Conservation (phyloP, 1,284 basidiomycete species). For the Trichosporon ovoides region DNA sequence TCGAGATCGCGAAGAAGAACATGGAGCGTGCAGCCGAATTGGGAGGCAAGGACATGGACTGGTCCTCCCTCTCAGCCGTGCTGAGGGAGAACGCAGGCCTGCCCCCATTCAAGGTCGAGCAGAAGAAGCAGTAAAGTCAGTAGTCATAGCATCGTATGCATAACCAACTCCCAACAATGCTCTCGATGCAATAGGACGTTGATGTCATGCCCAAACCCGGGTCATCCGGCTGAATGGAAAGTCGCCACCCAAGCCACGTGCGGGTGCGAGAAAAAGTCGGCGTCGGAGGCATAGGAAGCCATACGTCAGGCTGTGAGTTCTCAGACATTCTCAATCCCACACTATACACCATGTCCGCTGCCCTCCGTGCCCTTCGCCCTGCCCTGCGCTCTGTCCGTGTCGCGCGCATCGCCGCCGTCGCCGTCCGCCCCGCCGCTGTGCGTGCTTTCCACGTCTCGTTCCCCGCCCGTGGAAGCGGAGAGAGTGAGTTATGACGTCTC, state of each 20-base stretch:
- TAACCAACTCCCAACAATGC: background rate
- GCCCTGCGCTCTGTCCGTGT: conserved; percentile 23
- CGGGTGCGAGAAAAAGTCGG: conserved; percentile 4
- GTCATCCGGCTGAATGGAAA: no score
- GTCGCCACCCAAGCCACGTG: conserved; percentile 5
- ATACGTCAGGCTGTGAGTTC: conserved; percentile 1
- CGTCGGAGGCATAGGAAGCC: background rate
- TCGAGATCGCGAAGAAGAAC: conserved; percentile 27
- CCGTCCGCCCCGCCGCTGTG: conserved; percentile 4
- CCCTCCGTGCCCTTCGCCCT: conserved; percentile 30
- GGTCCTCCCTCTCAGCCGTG: conserved; percentile 23
- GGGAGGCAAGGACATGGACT: conserved; percentile 27
- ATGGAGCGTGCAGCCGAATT: conserved; percentile 29
- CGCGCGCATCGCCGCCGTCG: conserved; percentile 15
- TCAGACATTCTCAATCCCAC: background rate
- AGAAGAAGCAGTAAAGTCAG: conserved; percentile 1
- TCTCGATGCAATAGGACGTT: no score
- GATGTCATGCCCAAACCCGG: background rate
- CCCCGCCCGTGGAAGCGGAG: conserved; percentile 35
- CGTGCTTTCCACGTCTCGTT: conserved; percentile 36
- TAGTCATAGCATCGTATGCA: background rate
- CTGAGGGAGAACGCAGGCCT: conserved; percentile 26
- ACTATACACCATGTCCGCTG: conserved; percentile 12
- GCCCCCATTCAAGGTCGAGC: conserved; percentile 17
- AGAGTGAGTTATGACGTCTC: conserved; percentile 33